These are phyloP conservation scores for Prunus fruticosa DNA, from an alignment of 306 rosid genomes.

Conservation along the genomic window DNA sequence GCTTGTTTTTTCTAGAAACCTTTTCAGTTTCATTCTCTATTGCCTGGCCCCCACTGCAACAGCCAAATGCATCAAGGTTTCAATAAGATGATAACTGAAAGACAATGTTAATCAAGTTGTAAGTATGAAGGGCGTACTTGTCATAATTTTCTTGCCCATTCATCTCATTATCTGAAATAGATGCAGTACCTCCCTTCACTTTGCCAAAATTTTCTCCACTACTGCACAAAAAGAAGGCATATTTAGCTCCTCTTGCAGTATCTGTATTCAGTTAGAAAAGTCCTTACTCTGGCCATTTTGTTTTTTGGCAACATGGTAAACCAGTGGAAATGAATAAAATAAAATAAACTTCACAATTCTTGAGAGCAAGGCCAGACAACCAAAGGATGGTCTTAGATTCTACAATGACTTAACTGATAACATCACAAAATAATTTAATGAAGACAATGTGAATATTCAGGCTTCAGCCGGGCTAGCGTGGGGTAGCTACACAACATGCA, in stretches of 20 bases:
- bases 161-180: slow-evolving; percentile 35
- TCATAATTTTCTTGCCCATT: slow-evolving; percentile 31
- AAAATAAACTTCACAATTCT: neutral
- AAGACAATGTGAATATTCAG: slow-evolving; percentile 1
- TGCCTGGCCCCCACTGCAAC: slow-evolving; percentile 47
- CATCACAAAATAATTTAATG: slow-evolving; percentile 2
- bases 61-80: slow-evolving; percentile 33
- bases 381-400: slow-evolving; percentile 1
- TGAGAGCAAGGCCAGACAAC: neutral
- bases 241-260: slow-evolving; percentile 15
- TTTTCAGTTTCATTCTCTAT: slow-evolving; percentile 38
- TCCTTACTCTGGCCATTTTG: neutral
- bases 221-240: slow-evolving; percentile 26
- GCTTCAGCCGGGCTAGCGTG: neutral
- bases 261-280: neutral
- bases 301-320: neutral
- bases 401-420: neutral
- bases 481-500: no score
- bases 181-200: slow-evolving; percentile 34
- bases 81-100: slow-evolving; percentile 14
- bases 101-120: neutral
- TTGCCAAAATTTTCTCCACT: slow-evolving; percentile 33
- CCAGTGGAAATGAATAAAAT: neutral
- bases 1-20: slow-evolving; percentile 55
- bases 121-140: slow-evolving; percentile 29